Evolutionary conservation across 768 basidiomycete genomes (phyloP), one percentile per base, ranked within the genome.

Genomic region (Boletus patriciae): DNA sequence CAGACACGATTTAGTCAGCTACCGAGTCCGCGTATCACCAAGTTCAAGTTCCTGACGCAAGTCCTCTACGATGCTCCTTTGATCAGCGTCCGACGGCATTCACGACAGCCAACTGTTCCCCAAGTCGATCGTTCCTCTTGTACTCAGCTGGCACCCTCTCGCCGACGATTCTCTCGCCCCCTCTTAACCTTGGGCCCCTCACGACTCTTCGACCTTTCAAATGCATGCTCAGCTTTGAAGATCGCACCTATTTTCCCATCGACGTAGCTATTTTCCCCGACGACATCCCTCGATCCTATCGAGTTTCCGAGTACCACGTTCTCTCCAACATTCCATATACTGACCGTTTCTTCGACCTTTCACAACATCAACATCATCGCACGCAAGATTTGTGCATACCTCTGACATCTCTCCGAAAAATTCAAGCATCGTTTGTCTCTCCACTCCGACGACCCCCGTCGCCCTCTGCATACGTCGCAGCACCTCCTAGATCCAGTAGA

Each of bases 331-430:
- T 25, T 34, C 5, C n/a, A 6, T n/a, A 16, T 55, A 23, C 41
- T 33, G 18, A 40, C 11, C 18, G 3, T 23, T 34, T 21, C 36
- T n/a, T 43, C 33, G 27, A 53, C 48, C 21, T 29, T 19, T 18
- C 7, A 13, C 52, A 42, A 44, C 23, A 1, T 58, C 31, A 7
- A 57, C 29, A n/a, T 19, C 27, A 13, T 46, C 62, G n/a, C 43
- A 18, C 16, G 1, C 62, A 48, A 49, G 52, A 29, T 4, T 54
- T 37, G 25, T n/a, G 6, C n/a, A 40, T 50, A 49, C 55, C 52
- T 55, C 37, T 27, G 31, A 45, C 19, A 31, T 29, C 7, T 16
- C 46, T 8, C n/a, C 11, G 1, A 52, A 23, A 11, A 31, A 33
- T 37, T 5, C 50, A 52, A 51, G 10, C 21, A 42, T 60, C 37